phyloP scores from a whole-genome alignment of 345 rosid genomes.

The Ailanthus altissimus region DNA sequence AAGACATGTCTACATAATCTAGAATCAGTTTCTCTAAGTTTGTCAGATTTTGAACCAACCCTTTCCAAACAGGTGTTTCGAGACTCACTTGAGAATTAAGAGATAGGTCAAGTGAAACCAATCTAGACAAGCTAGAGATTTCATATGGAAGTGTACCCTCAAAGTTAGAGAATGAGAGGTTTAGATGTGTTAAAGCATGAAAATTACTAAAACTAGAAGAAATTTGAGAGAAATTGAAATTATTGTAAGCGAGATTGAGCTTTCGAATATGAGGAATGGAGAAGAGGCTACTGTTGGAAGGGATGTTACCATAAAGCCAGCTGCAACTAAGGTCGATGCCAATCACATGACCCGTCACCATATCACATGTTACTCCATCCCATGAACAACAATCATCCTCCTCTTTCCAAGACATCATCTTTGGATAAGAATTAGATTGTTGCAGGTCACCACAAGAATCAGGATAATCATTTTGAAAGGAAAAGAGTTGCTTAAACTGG shows the following conservation, averaged over 20 bases:
- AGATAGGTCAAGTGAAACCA: background rate
- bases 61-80: background rate
- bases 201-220: background rate
- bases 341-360: background rate
- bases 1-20: background rate
- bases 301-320: background rate
- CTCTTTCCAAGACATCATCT: too few species aligned
- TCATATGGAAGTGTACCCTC: background rate
- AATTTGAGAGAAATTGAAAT: background rate
- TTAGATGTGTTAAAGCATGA: background rate
- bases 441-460: too few species aligned
- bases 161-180: background rate
- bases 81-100: background rate
- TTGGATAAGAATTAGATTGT: background rate
- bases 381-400: too few species aligned
- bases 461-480: too few species aligned
- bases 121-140: background rate
- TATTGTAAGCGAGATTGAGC: background rate
- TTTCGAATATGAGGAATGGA: background rate
- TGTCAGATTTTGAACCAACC: slow-evolving; percentile 5
- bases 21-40: slow-evolving; percentile 1
- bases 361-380: background rate
- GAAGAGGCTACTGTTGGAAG: background rate
- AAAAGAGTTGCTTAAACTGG: too few species aligned
- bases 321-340: background rate